Conservation (phyloP, 2,329 filamentous ascomycete genomes). For the Hymenoscyphus albidus region DNA sequence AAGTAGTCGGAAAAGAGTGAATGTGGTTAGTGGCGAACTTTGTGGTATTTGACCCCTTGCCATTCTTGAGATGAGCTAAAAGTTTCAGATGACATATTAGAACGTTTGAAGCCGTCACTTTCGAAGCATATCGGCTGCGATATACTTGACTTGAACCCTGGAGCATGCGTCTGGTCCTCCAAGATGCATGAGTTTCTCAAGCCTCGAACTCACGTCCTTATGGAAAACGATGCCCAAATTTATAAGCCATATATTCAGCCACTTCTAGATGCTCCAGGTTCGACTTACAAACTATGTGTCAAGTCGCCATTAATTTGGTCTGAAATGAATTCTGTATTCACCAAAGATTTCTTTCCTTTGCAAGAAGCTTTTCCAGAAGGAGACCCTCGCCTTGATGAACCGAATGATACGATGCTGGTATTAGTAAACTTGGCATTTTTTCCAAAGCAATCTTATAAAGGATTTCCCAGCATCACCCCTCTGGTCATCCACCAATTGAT, state of each 20-base stretch:
- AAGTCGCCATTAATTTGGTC: slow-evolving; percentile 58
- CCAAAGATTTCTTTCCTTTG: slow-evolving; percentile 48
- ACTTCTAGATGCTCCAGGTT: slow-evolving; percentile 48
- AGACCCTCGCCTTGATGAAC: slow-evolving; percentile 38
- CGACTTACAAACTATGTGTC: slow-evolving; percentile 47
- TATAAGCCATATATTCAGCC: slow-evolving; percentile 60
- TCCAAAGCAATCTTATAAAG: slow-evolving; percentile 47
- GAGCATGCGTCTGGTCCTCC: slow-evolving; percentile 71
- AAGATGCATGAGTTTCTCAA: slow-evolving; percentile 71
- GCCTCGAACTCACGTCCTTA: slow-evolving; percentile 76
- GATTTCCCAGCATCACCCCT: slow-evolving; percentile 53
- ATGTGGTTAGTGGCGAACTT: slow-evolving; percentile 49
- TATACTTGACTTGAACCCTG: slow-evolving; percentile 82
- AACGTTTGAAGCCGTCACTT: slow-evolving; percentile 66
- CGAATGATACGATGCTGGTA: slow-evolving; percentile 72
- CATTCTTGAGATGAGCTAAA: not conserved
- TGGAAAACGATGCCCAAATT: slow-evolving; percentile 63
- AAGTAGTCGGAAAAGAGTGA: slow-evolving; percentile 40
- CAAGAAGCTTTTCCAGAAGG: slow-evolving; percentile 43
- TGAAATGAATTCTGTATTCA: slow-evolving; percentile 54
- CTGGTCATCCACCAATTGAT: slow-evolving; percentile 61
- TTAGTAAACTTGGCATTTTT: slow-evolving; percentile 61
- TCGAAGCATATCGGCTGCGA: slow-evolving; percentile 72
- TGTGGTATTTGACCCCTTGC: slow-evolving; percentile 36
- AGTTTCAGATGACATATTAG: slow-evolving; percentile 40